phyloP scores from a whole-genome alignment of 306 rosid genomes.

The Lithocarpus polystachyus region DNA sequence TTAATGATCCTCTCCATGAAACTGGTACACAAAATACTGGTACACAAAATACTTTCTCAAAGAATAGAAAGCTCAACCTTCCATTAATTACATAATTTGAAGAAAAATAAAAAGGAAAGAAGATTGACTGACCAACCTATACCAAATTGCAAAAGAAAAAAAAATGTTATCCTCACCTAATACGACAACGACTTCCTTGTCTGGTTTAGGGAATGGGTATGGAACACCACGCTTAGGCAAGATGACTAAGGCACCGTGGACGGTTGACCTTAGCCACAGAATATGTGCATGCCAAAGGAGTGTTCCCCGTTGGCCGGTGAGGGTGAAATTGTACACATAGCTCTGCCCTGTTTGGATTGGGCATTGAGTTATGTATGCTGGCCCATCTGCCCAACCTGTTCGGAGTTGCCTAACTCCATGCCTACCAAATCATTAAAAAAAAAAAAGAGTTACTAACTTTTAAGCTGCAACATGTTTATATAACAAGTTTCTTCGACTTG shows the following conservation, averaged over 20 bases:
- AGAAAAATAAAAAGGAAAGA: too few species aligned
- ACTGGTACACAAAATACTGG: too few species aligned
- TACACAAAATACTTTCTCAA: too few species aligned
- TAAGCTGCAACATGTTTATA: not conserved
- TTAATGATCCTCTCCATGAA: too few species aligned
- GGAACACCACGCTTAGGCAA: slow-evolving; percentile 87
- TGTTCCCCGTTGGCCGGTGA: slow-evolving; percentile 91
- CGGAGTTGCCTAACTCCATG: slow-evolving; percentile 76
- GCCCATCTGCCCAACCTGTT: slow-evolving; percentile 96
- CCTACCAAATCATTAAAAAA: slow-evolving; percentile 35
- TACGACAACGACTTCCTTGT: slow-evolving; percentile 65
- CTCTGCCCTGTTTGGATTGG: slow-evolving; percentile 71
- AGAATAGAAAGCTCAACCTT: too few species aligned
- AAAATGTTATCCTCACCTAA: slow-evolving; percentile 42
- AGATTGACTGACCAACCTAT: too few species aligned
- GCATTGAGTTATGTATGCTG: slow-evolving; percentile 81
- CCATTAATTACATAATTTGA: too few species aligned
- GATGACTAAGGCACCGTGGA: slow-evolving; percentile 79
- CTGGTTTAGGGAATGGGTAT: slow-evolving; percentile 80
- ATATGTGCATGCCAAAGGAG: slow-evolving; percentile 91
- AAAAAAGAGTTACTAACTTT: not conserved
- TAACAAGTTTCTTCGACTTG: too few species aligned
- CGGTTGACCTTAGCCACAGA: slow-evolving; percentile 81
- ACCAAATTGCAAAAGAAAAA: too few species aligned
- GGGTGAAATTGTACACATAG: slow-evolving; percentile 73